Conservation (phyloP, 2,329 filamentous ascomycete species). For the Xylariaceae sp. region DNA sequence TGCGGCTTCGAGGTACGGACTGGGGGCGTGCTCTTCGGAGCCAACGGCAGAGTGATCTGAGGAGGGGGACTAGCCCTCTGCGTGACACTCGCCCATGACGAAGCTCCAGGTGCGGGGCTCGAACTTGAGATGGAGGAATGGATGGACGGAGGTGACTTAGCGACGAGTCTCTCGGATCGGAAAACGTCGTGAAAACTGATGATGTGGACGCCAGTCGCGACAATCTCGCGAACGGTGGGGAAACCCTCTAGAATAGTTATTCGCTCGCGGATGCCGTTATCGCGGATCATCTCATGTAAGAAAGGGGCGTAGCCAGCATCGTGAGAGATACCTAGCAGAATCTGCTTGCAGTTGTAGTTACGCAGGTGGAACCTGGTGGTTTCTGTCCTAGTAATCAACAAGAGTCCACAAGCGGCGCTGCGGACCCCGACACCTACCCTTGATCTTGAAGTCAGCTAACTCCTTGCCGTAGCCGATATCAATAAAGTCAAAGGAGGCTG, state of each 20-base stretch:
- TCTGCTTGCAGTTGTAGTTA: slow-evolving; percentile 58
- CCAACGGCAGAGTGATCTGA: slow-evolving; percentile 37
- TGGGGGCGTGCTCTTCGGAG: slow-evolving; percentile 24
- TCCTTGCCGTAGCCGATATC: slow-evolving; percentile 59
- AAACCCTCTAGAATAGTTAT: slow-evolving; percentile 52
- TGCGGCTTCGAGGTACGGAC: slow-evolving; percentile 23
- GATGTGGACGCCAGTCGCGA: slow-evolving; percentile 41
- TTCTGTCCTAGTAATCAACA: slow-evolving; percentile 32
- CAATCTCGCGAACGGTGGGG: slow-evolving; percentile 46
- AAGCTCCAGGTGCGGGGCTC: slow-evolving; percentile 4
- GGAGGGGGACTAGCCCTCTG: slow-evolving; percentile 39
- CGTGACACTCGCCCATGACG: slow-evolving; percentile 39
- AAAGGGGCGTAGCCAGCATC: slow-evolving; percentile 58
- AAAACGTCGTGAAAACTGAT: slow-evolving; percentile 48
- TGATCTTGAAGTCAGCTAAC: slow-evolving; percentile 56
- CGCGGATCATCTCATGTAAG: slow-evolving; percentile 48
- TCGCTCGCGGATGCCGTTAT: slow-evolving; percentile 37
- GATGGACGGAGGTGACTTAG: slow-evolving; percentile 25
- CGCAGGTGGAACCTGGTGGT: slow-evolving; percentile 52
- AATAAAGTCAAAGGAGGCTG: slow-evolving; percentile 58
- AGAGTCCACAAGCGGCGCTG: slow-evolving; percentile 5
- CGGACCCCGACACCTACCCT: slow-evolving; percentile 35
- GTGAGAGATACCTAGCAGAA: slow-evolving; percentile 59
- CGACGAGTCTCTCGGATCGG: slow-evolving; percentile 47
- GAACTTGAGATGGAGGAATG: slow-evolving; percentile 21